Evolutionary conservation across 306 rosid species (phyloP).

Genomic region (Rubus parviflorus): DNA sequence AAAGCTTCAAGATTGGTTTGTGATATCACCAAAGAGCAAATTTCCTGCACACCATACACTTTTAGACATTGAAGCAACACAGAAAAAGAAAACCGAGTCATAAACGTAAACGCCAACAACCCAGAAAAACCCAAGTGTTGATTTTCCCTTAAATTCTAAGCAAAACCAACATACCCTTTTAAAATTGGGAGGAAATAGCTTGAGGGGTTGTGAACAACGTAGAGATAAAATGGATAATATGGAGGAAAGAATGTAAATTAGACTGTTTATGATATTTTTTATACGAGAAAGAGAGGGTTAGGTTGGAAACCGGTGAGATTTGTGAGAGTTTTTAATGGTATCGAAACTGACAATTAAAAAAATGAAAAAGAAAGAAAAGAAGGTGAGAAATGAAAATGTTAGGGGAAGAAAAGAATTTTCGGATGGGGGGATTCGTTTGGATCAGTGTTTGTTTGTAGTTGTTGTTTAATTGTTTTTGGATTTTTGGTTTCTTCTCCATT

Average conservation of each 20-base stretch:
- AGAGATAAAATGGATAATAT: constrained; percentile 10
- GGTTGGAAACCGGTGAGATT: constrained; percentile 60
- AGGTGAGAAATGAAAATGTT: neutral
- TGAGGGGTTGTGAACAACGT: neutral
- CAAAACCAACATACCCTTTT: constrained; percentile 33
- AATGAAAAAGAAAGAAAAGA: neutral
- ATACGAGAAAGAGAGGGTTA: constrained; percentile 30
- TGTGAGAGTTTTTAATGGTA: constrained; percentile 42
- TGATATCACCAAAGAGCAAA: constrained; percentile 11
- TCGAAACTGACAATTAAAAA: constrained; percentile 35
- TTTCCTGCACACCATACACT: constrained; percentile 24
- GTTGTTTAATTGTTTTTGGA: neutral
- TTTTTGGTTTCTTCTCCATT: constrained; percentile 12
- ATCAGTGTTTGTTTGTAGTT: constrained; percentile 27
- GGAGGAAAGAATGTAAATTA: constrained; percentile 15
- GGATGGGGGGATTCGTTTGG: constrained; percentile 33
- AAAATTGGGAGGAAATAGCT: neutral
- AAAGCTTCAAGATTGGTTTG: constrained; percentile 15
- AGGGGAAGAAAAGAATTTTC: constrained; percentile 19
- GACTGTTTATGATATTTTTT: constrained; percentile 1
- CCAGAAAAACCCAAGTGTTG: constrained; percentile 23
- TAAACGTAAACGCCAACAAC: neutral
- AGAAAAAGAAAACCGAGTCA: neutral
- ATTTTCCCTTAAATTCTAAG: constrained; percentile 30
- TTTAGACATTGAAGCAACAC: neutral